Percentiles rank a stretch among this genome's conserved stretches.
phyloP scores from a whole-genome alignment of 2,329 filamentous ascomycete genomes.

The Pseudogymnoascus sp. region DNA sequence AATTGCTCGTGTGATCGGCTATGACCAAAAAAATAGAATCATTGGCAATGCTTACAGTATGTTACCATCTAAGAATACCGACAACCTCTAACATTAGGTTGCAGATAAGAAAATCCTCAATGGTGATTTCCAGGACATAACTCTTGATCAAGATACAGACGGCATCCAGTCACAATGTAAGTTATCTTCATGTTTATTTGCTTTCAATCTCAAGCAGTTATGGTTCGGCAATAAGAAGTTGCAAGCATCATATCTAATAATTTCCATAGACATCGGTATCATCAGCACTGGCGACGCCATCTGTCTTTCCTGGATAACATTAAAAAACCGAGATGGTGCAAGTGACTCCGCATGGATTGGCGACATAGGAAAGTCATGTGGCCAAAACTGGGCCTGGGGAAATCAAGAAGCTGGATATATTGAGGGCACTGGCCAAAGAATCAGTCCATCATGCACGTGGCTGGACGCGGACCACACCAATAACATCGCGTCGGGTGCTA shows the following conservation, averaged over 20 bases:
- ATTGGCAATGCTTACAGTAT: neutral
- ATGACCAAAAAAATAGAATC: neutral
- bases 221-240: neutral
- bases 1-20: neutral
- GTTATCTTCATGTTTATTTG: neutral
- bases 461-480: neutral
- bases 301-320: neutral
- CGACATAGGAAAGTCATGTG: neutral
- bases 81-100: neutral
- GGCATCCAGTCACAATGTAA: neutral
- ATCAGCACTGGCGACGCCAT: neutral
- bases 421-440: neutral
- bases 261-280: neutral
- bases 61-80: neutral
- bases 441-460: neutral
- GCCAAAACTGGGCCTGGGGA: neutral
- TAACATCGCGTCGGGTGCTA: neutral
- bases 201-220: neutral
- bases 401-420: neutral
- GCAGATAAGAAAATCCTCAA: neutral
- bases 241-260: neutral
- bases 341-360: slow-evolving; percentile 2
- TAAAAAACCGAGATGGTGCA: neutral
- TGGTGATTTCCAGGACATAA: neutral
- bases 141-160: slow-evolving; percentile 1